These are phyloP conservation scores for Verticillium nonalfalfae DNA, from an alignment of 2,329 filamentous ascomycete genomes.

Conservation along the genomic window DNA sequence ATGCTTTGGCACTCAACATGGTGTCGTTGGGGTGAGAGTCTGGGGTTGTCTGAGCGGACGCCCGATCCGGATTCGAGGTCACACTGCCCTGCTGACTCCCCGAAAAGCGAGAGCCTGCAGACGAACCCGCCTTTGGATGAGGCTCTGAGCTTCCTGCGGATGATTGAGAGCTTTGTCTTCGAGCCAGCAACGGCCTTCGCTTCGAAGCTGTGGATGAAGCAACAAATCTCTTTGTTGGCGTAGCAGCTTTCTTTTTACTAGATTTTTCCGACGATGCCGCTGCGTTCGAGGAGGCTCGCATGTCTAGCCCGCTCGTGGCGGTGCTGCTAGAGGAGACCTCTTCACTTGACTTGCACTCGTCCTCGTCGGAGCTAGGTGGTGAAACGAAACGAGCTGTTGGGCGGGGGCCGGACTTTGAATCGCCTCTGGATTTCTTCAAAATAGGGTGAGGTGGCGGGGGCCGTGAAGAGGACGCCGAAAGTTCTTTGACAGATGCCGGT, in stretches of 20 bases:
- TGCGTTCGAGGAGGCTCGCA: constrained; percentile 12
- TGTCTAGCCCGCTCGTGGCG: constrained; percentile 21
- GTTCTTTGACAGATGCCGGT: constrained; percentile 15
- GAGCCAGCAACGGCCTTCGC: constrained; percentile 37
- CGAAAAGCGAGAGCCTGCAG: constrained; percentile 15
- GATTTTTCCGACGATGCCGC: constrained; percentile 17
- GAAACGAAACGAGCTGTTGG: constrained; percentile 57
- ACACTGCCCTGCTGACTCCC: constrained; percentile 15
- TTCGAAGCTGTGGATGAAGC: constrained; percentile 35
- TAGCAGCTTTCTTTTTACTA: constrained; percentile 19
- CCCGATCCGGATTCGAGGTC: constrained; percentile 21
- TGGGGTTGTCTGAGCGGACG: background rate
- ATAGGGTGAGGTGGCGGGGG: constrained; percentile 49
- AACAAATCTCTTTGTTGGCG: constrained; percentile 31
- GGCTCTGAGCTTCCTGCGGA: constrained; percentile 25
- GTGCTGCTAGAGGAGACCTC: constrained; percentile 36
- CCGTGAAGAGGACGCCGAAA: constrained; percentile 35
- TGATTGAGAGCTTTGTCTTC: constrained; percentile 41
- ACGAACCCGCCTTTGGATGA: constrained; percentile 20
- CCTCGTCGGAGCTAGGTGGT: constrained; percentile 41
- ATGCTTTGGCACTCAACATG: constrained; percentile 35
- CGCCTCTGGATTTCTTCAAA: constrained; percentile 51
- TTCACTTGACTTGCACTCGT: constrained; percentile 24
- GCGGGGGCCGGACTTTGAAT: constrained; percentile 44
- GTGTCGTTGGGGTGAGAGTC: constrained; percentile 3